Evolutionary conservation across 2,329 filamentous ascomycete genomes (phyloP), one percentile per base, ranked within the genome.

Genomic region (Xylaria sp.): DNA sequence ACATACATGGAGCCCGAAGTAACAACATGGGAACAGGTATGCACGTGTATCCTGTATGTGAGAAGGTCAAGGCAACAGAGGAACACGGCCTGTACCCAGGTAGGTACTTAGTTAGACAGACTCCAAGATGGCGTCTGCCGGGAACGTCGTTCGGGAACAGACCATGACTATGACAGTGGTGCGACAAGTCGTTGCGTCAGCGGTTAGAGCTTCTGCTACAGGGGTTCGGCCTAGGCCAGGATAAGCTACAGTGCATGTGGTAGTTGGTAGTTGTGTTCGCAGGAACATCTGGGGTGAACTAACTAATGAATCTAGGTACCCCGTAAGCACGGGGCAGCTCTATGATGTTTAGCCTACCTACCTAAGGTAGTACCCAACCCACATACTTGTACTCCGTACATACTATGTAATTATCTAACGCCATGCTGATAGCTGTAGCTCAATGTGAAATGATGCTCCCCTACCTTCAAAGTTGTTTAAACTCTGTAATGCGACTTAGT

Each of bases 191-290:
- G 58, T 58, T 62, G 70, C 62, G 60, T 70, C 46, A 50, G 46
- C 46, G 25, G 46, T 6, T 62, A 63, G 63, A 63, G 58, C 60
- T 70, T 65, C 58, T 52, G 65, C 43, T 5, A 36, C 58, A 72
- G 60, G 63, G 60, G 65, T 13, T 39, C 0, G 5, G 36, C 36
- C 13, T 39, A 18, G 36, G 36, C 36, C 36, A 39, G 36, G 13
- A 15, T 13, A 15, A 39, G 36, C 36, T 5, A 39, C 5, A 39
- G 12, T 39, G 10, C 34, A 39, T 39, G 34, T 39, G n/a, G n/a
- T n/a, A n/a, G n/a, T n/a, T n/a, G n/a, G n/a, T n/a, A 15, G 36
- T 39, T 39, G 18, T 39, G 13, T 15, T 39, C 32, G 41, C 12
- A 12, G 23, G 45, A 23, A 30, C 23, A 50, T 52, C 28, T 53